These are phyloP conservation scores for Skeletonema menzelii DNA, from an alignment of 108 stramenopile genomes.

Conservation along the genomic window DNA sequence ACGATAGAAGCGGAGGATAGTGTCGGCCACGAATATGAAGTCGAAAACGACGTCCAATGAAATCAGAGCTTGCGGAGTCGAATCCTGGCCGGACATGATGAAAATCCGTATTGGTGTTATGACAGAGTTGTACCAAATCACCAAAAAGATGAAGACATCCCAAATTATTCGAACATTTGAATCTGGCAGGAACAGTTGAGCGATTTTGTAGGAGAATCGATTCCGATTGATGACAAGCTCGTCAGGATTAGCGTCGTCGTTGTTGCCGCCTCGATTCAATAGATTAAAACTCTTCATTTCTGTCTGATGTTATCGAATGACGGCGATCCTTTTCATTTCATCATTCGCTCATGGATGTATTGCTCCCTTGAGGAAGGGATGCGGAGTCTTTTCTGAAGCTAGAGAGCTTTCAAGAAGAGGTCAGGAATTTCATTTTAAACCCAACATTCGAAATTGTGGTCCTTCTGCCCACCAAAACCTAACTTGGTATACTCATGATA, in stretches of 20 bases:
- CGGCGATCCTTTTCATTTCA: background rate
- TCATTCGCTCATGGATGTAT: background rate
- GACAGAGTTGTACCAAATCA: conserved; percentile 53
- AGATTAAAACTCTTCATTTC: background rate
- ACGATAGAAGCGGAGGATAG: conserved; percentile 29
- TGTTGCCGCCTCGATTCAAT: background rate
- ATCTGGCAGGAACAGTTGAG: conserved; percentile 32
- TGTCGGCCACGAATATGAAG: conserved; percentile 49
- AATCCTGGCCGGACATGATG: conserved; percentile 28
- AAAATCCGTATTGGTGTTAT: conserved; percentile 46
- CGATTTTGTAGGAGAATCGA: conserved; percentile 4
- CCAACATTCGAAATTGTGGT: too few species aligned
- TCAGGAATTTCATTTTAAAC: too few species aligned
- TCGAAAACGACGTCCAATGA: conserved; percentile 41
- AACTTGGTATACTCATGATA: too few species aligned
- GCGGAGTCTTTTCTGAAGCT: background rate
- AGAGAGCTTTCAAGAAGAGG: too few species aligned
- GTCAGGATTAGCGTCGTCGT: background rate
- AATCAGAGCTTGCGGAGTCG: conserved; percentile 21
- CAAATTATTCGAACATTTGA: conserved; percentile 33
- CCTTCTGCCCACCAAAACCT: too few species aligned
- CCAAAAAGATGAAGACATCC: conserved; percentile 48
- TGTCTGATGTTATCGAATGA: background rate
- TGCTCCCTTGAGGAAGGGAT: background rate
- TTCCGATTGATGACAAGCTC: background rate